These are phyloP conservation scores for Phaeotremella skinneri DNA, from an alignment of 768 basidiomycete genomes.

Conservation along the genomic window DNA sequence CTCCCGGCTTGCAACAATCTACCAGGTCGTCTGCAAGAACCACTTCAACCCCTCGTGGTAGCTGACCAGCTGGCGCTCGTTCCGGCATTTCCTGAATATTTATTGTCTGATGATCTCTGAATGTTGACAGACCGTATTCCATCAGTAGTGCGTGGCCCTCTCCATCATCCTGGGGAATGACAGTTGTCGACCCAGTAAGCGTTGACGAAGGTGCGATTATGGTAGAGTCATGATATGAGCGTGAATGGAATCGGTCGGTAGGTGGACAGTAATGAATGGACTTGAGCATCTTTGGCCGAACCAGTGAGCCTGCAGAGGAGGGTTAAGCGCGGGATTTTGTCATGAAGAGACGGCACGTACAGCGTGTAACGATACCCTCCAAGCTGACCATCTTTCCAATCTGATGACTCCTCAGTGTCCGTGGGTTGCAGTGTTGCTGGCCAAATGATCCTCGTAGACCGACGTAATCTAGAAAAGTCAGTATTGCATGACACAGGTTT, in stretches of 20 bases:
- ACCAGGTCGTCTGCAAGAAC: conserved; percentile 95
- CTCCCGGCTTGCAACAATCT: conserved; percentile 95
- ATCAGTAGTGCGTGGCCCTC: conserved; percentile 81
- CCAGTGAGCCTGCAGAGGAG: conserved; percentile 64
- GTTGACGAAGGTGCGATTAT: conserved; percentile 65
- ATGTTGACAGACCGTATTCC: conserved; percentile 87
- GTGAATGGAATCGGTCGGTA: conserved; percentile 75
- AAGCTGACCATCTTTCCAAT: conserved; percentile 94
- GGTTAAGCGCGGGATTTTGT: not conserved
- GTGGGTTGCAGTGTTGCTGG: conserved; percentile 94
- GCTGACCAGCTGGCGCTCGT: conserved; percentile 92
- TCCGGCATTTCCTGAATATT: conserved; percentile 99
- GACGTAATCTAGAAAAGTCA: conserved; percentile 59
- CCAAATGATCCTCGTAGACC: conserved; percentile 96
- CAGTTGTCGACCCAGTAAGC: conserved; percentile 62
- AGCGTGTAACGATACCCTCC: conserved; percentile 97
- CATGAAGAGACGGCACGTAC: conserved; percentile 51
- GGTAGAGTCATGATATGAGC: conserved; percentile 86
- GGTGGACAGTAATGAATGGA: conserved; percentile 94
- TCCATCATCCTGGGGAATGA: conserved; percentile 88
- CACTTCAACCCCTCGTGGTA: conserved; percentile 93
- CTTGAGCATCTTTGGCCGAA: conserved; percentile 96
- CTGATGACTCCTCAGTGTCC: conserved; percentile 81
- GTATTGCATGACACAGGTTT: not conserved
- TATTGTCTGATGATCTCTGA: conserved; percentile 94